A percentile compares a stretch with the other conserved stretches of the same genome.
Evolutionary conservation across 2,329 filamentous ascomycete species (phyloP).

Genomic region (Venturia asperata): DNA sequence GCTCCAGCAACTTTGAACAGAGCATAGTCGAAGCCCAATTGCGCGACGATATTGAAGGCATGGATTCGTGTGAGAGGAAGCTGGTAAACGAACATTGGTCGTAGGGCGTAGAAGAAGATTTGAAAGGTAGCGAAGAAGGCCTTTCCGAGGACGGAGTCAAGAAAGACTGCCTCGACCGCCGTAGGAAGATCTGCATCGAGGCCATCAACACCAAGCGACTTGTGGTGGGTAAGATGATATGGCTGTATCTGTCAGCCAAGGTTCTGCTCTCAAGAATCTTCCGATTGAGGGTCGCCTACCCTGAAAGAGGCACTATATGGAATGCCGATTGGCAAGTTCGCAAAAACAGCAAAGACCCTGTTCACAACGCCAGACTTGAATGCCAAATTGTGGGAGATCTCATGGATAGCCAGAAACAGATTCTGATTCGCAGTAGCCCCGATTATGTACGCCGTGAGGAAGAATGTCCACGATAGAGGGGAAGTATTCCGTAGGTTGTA

Average conservation of each 20-base stretch:
- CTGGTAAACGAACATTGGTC: conserved; percentile 89
- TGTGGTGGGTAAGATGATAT: conserved; percentile 98
- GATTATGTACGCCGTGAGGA: conserved; percentile 80
- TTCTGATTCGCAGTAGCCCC: conserved; percentile 98
- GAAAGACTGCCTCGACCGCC: conserved; percentile 79
- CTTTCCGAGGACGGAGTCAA: conserved; percentile 93
- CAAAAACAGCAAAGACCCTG: conserved; percentile 80
- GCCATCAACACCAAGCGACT: conserved; percentile 92
- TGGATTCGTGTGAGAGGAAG: conserved; percentile 83
- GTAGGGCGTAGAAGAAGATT: conserved; percentile 95
- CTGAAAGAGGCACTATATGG: conserved; percentile 95
- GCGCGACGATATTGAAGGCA: conserved; percentile 68
- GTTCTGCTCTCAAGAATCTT: neutral
- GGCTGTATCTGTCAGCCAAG: conserved; percentile 46
- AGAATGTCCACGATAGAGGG: conserved; percentile 77
- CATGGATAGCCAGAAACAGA: conserved; percentile 95
- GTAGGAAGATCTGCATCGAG: conserved; percentile 95
- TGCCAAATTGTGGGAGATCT: conserved; percentile 96
- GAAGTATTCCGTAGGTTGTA: conserved; percentile 68
- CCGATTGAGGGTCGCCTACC: conserved; percentile 42
- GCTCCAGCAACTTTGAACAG: conserved; percentile 55
- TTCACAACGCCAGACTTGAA: conserved; percentile 77
- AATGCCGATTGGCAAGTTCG: conserved; percentile 90
- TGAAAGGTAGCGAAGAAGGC: conserved; percentile 99
- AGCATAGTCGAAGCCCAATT: conserved; percentile 68